Evolutionary conservation across 805 yeast genomes (phyloP).

Genomic region (Metschnikowia baotianmanensis): DNA sequence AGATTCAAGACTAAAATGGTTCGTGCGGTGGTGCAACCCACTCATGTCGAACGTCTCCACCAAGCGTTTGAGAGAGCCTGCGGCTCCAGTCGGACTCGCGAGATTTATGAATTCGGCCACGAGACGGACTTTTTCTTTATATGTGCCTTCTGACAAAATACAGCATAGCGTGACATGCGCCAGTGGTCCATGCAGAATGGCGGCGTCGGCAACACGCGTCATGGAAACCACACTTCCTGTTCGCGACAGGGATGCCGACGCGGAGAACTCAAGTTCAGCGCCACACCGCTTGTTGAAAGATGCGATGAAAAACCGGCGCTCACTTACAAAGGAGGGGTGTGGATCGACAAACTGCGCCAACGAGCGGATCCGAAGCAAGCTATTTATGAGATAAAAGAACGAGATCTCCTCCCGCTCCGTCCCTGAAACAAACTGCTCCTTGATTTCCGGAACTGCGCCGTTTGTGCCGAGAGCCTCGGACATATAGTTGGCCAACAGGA

Average conservation of each 20-base stretch:
- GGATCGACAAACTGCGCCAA: constrained; percentile 11
- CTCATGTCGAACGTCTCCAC: constrained; percentile 11
- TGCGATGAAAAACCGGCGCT: constrained; percentile 11
- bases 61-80: constrained; percentile 12
- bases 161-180: constrained; percentile 11
- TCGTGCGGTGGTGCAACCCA: constrained; percentile 5
- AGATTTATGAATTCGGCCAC: constrained; percentile 15
- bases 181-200: neutral
- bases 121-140: constrained; percentile 18
- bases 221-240: constrained; percentile 17
- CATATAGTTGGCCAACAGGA: constrained; percentile 13
- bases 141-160: constrained; percentile 17
- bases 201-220: constrained; percentile 3
- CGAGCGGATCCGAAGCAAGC: constrained; percentile 10
- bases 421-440: constrained; percentile 5
- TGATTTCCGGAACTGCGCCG: neutral
- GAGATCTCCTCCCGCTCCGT: constrained; percentile 18
- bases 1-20: constrained; percentile 1
- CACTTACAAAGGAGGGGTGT: constrained; percentile 6
- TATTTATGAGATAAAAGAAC: constrained; percentile 15
- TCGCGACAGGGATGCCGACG: constrained; percentile 17
- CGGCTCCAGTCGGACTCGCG: constrained; percentile 2
- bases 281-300: constrained; percentile 14
- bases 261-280: constrained; percentile 17
- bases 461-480: neutral